A percentile compares a stretch with the other conserved stretches of the same genome.
Evolutionary conservation across 1,139 yeast genomes (phyloP).

Genomic region (Blastobotrys malaysiensis): DNA sequence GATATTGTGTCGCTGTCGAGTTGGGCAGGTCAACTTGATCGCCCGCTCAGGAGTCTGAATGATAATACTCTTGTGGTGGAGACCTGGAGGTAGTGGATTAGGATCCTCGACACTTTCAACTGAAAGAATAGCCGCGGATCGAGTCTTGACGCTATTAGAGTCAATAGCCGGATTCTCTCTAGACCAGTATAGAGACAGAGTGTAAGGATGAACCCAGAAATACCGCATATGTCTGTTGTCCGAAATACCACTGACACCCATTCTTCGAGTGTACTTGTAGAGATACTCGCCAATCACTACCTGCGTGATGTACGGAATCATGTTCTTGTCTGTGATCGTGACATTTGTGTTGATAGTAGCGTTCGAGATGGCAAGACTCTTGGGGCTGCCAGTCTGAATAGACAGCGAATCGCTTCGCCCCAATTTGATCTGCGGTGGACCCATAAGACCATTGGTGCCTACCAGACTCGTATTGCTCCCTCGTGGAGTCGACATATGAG

Average conservation of each 20-base stretch:
- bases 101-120: slow-evolving; percentile 79
- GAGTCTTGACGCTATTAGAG: slow-evolving; percentile 51
- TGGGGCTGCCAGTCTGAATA: background rate
- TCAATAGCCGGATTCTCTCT: slow-evolving; percentile 72
- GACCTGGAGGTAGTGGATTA: slow-evolving; percentile 86
- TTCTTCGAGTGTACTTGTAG: slow-evolving; percentile 75
- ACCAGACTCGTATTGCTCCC: background rate
- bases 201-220: slow-evolving; percentile 96
- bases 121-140: slow-evolving; percentile 74
- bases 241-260: slow-evolving; percentile 67
- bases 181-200: slow-evolving; percentile 88
- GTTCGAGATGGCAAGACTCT: slow-evolving; percentile 16
- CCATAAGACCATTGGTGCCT: slow-evolving; percentile 3
- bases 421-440: slow-evolving; percentile 4
- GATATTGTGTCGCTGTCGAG: slow-evolving; percentile 80
- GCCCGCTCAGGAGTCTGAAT: slow-evolving; percentile 65
- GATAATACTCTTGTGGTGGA: slow-evolving; percentile 78
- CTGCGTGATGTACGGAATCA: slow-evolving; percentile 86
- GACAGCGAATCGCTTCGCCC: slow-evolving; percentile 3
- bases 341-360: slow-evolving; percentile 58
- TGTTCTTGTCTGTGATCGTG: slow-evolving; percentile 62
- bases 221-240: slow-evolving; percentile 84
- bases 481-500: background rate
- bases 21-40: slow-evolving; percentile 80
- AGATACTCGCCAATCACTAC: slow-evolving; percentile 90